Percentiles rank a stretch among this genome's conserved stretches.
These are phyloP conservation scores for Polytrichum commune DNA, from an alignment of 225 moss, liverwort and hornwort genomes.

Conservation along the genomic window DNA sequence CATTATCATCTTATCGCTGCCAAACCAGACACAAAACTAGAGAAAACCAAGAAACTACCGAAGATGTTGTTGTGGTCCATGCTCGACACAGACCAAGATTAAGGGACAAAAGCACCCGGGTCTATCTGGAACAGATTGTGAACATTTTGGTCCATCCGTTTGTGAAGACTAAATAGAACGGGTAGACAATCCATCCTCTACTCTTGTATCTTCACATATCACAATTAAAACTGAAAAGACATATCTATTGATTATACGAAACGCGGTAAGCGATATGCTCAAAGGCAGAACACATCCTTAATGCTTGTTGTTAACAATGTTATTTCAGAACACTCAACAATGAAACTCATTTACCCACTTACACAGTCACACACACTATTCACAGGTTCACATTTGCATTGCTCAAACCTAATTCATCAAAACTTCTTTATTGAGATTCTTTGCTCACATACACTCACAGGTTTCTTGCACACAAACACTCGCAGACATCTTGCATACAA, in stretches of 20 bases:
- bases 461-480: too few relatives aligned
- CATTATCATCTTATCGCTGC: background rate
- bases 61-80: slow-evolving; percentile 6
- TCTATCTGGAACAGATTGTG: slow-evolving; percentile 2
- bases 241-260: slow-evolving; percentile 4
- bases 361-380: too few relatives aligned
- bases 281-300: slow-evolving; percentile 33
- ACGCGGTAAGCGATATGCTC: slow-evolving; percentile 40
- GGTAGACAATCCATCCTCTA: background rate
- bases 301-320: slow-evolving; percentile 2
- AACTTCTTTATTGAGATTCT: too few relatives aligned
- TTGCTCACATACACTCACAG: too few relatives aligned
- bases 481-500: too few relatives aligned
- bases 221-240: background rate
- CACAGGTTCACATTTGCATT: too few relatives aligned
- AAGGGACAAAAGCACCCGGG: background rate
- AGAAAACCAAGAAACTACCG: background rate
- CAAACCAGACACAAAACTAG: background rate
- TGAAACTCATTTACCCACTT: too few relatives aligned
- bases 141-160: background rate
- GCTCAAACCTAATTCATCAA: too few relatives aligned
- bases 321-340: too few relatives aligned
- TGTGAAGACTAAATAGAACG: slow-evolving; percentile 1
- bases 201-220: slow-evolving; percentile 1
- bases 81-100: slow-evolving; percentile 3